Evolutionary conservation across 2,329 filamentous ascomycete genomes (phyloP).

Genomic region (Colletotrichum sojae): DNA sequence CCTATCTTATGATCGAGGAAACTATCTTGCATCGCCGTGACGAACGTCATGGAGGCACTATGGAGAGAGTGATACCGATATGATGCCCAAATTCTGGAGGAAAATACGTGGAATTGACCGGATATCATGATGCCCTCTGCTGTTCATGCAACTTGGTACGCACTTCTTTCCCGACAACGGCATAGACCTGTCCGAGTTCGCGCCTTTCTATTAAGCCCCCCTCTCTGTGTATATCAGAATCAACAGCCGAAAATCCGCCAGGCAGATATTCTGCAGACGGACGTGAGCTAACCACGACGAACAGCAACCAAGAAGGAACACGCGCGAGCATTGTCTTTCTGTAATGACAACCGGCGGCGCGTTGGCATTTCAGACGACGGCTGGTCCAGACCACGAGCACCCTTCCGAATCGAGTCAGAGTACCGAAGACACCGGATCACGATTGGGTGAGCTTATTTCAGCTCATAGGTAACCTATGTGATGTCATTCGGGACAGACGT

Average conservation of each 20-base stretch:
- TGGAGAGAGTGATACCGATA: no score
- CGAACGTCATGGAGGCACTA: no score
- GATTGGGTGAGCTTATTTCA: background rate
- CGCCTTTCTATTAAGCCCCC: no score
- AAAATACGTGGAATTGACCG: no score
- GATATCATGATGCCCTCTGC: no score
- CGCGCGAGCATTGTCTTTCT: background rate
- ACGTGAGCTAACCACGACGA: background rate
- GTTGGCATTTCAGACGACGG: constrained; percentile 2
- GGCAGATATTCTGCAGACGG: no score
- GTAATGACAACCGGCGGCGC: background rate
- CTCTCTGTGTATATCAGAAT: no score
- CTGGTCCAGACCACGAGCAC: background rate
- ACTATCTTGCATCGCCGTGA: background rate
- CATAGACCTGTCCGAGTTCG: no score
- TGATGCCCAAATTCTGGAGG: no score
- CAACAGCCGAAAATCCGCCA: no score
- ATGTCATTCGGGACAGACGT: constrained; percentile 12
- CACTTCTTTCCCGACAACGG: no score
- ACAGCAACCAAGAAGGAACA: background rate
- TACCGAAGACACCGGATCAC: constrained; percentile 7
- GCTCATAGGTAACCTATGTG: background rate
- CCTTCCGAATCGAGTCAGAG: constrained; percentile 15
- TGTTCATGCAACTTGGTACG: no score
- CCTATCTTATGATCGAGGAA: background rate